Conservation (phyloP, 1,284 basidiomycete species). For the Cutaneotrichosporon sp. region DNA sequence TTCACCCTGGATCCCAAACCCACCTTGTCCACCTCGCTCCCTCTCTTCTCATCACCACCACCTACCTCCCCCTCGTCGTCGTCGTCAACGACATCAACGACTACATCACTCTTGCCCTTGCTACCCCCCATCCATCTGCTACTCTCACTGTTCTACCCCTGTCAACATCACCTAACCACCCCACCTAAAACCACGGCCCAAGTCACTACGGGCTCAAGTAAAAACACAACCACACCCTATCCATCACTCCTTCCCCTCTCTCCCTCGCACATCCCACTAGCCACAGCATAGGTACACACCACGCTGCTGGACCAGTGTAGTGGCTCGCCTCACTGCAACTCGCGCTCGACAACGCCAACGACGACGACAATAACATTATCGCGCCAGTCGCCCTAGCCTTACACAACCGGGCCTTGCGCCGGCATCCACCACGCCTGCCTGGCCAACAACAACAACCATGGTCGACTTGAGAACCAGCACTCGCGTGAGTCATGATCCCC, state of each 20-base stretch:
- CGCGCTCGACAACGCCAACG: too few relatives aligned
- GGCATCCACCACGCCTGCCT: too few relatives aligned
- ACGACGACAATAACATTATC: too few relatives aligned
- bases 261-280: too few relatives aligned
- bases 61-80: background rate
- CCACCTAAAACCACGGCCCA: background rate
- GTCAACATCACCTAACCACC: background rate
- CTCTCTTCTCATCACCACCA: background rate
- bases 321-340: too few relatives aligned
- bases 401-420: too few relatives aligned
- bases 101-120: background rate
- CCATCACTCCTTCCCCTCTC: too few relatives aligned
- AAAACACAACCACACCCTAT: too few relatives aligned
- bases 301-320: too few relatives aligned
- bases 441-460: constrained; percentile 7
- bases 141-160: background rate
- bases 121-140: background rate
- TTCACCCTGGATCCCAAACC: background rate
- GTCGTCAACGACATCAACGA: background rate
- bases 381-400: too few relatives aligned
- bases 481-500: constrained; percentile 7
- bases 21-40: background rate
- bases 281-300: too few relatives aligned
- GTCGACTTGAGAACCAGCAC: constrained; percentile 13
- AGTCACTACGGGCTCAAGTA: too few relatives aligned